Evolutionary conservation across 371 early-diverging fungal species (phyloP), one percentile per base, ranked within the genome.

Genomic region (Apophysomyces variabilis): DNA sequence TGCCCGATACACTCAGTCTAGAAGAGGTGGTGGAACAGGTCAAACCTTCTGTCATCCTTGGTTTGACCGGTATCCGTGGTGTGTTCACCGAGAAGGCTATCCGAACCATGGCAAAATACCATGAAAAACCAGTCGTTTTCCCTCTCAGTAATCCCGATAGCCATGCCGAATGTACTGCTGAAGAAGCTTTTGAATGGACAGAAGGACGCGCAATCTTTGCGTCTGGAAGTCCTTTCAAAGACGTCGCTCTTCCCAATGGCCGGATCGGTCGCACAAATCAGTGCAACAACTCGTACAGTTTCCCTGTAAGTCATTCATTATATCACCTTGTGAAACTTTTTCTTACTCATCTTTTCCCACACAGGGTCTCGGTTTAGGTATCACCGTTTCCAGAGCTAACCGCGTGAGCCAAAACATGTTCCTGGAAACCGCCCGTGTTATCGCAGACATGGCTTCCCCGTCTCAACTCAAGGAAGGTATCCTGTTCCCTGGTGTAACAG

Each of bases 111-210:
- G 85, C 89, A 7, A 75, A 78, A 7, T 71, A 86, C 57, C 79
- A 84, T 18, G 84, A 87, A 47, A 79, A 80, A 36, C 90, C 90
- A 8, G 76, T 85, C 8, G 76, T 89, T 6, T 88, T 89, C 73
- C 89, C 90, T 16, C 76, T 89, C 21, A 84, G 84, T 43, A 89
- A 89, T 58, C 90, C 90, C 43, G 87, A 85, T 47, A 85, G 76
- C 13, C 86, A 82, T 63, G 85, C 87, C 8, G 90, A 89, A 69
- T 89, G 90, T 65, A 85, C 88, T 7, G 85, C 86, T 41, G 86
- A 86, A 72, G 70, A 87, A 69, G 89, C 89, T 6, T 85, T 86
- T 65, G 66, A 83, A 36, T 86, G 86, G 86, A 83, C 89, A 0
- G 83, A 87, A 18, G 86, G 87, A 16, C 76, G 83, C 38, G 86